Base-by-base conservation (phyloP, 1,139 yeast genomes). In the Blastobotrys indianensis region DNA sequence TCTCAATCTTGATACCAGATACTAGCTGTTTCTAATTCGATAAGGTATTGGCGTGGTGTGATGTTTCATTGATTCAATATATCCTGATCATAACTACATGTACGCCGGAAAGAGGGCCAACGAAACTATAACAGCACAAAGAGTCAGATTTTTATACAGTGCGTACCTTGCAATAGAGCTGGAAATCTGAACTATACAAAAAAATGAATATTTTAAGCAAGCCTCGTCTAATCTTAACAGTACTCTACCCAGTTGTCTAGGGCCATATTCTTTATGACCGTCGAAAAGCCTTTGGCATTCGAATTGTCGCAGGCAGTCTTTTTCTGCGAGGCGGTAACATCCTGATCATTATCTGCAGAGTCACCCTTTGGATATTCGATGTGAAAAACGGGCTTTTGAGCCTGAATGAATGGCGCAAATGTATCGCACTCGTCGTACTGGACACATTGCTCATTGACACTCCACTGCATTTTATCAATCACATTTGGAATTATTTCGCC, bases 371-470 rank as follows among this genome's bases (percentile, higher is more conserved):
- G 51, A 29, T 49, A 49, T 38, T 49, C 52, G 17, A 49, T 45
- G 25, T 49, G 51, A 44, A 49, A 47, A 2, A 49, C 51, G 2
- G 52, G 51, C 42, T 48, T 45, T 16, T 36, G 40, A 23, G 28
- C 25, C 9, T 45, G 37, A 11, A 39, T 45, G 38, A 49, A 49
- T 4, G 39, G 23, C 20, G 30, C 16, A 31, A 37, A 49, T 9
- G 15, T 33, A 10, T 32, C 45, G 41, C 55, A 52, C 33, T 52
- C 55, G 12, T 39, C 52, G 32, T 50, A 50, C 30, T 51, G 51
- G 10, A 42, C 52, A 32, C 55, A 52, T 32, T 52, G 54, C 38
- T 52, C 55, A 42, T 52, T 51, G 33, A 52, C 55, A 17, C 47
- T 39, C 51, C 54, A 52, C 20, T 52, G 53, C 49, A 52, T 45